Evolutionary conservation across 2,329 filamentous ascomycete species (phyloP), one percentile per base, ranked within the genome.

Genomic region (Huntiella abstrusa): DNA sequence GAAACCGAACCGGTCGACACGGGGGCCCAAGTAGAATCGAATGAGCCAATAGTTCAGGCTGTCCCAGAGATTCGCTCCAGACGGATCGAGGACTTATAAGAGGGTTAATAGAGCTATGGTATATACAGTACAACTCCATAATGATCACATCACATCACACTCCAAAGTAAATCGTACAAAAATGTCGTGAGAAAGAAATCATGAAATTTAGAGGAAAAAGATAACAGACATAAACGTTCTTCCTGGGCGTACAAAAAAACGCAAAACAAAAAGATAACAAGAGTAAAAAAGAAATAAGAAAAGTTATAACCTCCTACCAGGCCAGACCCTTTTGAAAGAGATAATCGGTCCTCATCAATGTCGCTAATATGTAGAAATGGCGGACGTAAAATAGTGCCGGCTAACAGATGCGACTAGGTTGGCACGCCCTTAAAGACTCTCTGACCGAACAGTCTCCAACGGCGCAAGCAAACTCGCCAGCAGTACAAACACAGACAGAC

Each of bases 211-310:
- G 12, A 36, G 32, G 22, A 34, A 34, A 11, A 36, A 39, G 43
- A 40, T 32, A 48, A 48, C 38, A 43, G 40, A 43, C 45, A 37
- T 50, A 13, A 39, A 41, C 43, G 16, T 47, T 41, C 15, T 46
- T 41, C 38, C 44, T 45, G 35, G 28, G 28, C 15, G 43, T 45
- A 37, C 38, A 47, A 41, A 33, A 15, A 19, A 45, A 39, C 43
- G 35, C 35, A 45, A 45, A 39, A 40, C 12, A 65, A 67, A 62
- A 66, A 63, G 60, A 45, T 34, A 46, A 17, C 45, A 39, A 13
- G 17, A 34, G 5, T 6, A 41, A 33, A 33, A 35, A 38, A 33
- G 43, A 45, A 48, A 44, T 15, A 46, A 43, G 33, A 49, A 47
- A 44, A 48, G 17, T 36, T 37, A 33, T 39, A 46, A 44, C 39